Evolutionary conservation across 345 rosid genomes (phyloP).

Genomic region (Citrus reticulata): DNA sequence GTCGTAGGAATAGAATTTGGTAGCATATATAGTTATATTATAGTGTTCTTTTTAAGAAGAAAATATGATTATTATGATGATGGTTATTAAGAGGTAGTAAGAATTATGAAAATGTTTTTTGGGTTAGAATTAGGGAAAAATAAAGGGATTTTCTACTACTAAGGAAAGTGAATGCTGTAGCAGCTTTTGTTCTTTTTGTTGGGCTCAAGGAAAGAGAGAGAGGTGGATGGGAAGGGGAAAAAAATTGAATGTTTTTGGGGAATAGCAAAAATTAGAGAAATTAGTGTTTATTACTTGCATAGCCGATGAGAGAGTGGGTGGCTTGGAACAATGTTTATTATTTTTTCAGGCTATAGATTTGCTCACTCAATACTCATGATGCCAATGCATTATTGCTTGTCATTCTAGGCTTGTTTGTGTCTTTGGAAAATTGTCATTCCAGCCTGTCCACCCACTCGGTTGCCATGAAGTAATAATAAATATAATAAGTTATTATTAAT

Average conservation of each 20-base stretch:
- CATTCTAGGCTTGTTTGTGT: background rate
- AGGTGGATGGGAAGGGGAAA: background rate
- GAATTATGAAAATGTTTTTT: constrained; percentile 10
- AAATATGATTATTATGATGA: background rate
- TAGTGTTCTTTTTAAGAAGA: background rate
- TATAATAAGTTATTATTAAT: background rate
- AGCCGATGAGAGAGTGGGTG: background rate
- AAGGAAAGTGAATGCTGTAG: background rate
- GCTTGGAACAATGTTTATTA: background rate
- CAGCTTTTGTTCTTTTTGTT: constrained; percentile 24
- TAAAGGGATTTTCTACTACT: background rate
- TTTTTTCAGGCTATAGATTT: background rate
- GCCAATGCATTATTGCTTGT: background rate
- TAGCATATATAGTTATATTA: constrained; percentile 5
- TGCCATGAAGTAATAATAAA: background rate
- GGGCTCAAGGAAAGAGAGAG: constrained; percentile 13
- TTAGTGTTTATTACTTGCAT: background rate
- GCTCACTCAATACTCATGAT: background rate
- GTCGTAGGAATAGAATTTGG: background rate
- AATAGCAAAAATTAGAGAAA: background rate
- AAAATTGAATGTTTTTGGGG: background rate
- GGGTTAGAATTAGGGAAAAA: constrained; percentile 22
- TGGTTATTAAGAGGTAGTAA: background rate
- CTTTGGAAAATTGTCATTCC: background rate
- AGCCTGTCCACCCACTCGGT: background rate